These are phyloP conservation scores for Teratosphaeria destructans DNA, from an alignment of 2,329 filamentous ascomycete genomes.

Conservation along the genomic window DNA sequence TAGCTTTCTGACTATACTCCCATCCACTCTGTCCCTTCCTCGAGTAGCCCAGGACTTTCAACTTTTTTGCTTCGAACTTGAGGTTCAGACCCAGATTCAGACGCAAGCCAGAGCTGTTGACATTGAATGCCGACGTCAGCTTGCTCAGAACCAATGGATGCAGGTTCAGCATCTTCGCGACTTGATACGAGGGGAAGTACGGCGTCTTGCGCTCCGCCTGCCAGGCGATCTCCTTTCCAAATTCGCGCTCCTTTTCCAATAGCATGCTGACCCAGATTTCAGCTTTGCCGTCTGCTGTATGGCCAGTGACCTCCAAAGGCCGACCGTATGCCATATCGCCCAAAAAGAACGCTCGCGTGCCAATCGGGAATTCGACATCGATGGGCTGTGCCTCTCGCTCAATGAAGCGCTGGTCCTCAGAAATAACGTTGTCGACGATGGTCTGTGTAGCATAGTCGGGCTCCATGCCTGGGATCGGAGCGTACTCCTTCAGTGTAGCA, in stretches of 20 bases:
- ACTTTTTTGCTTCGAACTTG: constrained; percentile 91
- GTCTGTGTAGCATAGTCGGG: constrained; percentile 85
- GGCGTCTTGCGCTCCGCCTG: constrained; percentile 59
- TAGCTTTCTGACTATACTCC: constrained; percentile 85
- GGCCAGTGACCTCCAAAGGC: constrained; percentile 70
- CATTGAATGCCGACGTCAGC: constrained; percentile 87
- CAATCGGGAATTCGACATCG: constrained; percentile 79
- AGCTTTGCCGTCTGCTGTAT: constrained; percentile 58
- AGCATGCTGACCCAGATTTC: constrained; percentile 67
- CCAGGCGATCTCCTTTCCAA: constrained; percentile 62
- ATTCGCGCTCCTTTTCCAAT: constrained; percentile 67
- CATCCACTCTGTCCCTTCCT: constrained; percentile 77
- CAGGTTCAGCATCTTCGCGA: constrained; percentile 70
- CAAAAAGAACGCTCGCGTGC: constrained; percentile 80
- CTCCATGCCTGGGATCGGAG: constrained; percentile 71
- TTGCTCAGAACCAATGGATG: constrained; percentile 87
- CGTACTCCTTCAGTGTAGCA: constrained; percentile 87
- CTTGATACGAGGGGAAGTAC: constrained; percentile 80
- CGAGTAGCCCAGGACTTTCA: constrained; percentile 93
- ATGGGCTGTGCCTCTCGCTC: constrained; percentile 81
- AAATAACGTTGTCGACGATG: constrained; percentile 79
- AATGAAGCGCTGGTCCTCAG: constrained; percentile 85
- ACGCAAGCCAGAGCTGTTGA: constrained; percentile 69
- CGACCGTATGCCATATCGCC: constrained; percentile 89
- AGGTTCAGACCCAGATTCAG: constrained; percentile 90